Conservation (phyloP, 148 eudicot species). For the Nyssa sinensis region DNA sequence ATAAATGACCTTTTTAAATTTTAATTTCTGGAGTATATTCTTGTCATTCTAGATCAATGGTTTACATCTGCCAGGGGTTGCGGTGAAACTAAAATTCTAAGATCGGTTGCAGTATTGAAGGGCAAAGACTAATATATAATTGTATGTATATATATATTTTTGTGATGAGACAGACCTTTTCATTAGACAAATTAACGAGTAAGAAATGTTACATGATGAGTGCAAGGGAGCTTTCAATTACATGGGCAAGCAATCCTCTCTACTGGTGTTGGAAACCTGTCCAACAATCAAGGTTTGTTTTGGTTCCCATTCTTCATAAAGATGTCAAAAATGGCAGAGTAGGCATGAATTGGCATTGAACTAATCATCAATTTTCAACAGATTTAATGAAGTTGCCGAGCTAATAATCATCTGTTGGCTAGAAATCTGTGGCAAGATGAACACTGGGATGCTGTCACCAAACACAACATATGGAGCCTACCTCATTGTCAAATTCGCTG, state of each 20-base stretch:
- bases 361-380: too few species aligned
- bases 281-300: slow-evolving; percentile 21
- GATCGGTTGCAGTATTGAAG: too few species aligned
- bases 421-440: slow-evolving; percentile 43
- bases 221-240: slow-evolving; percentile 43
- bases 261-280: slow-evolving; percentile 47
- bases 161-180: slow-evolving; percentile 19
- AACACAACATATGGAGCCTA: slow-evolving; percentile 51
- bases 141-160: too few species aligned
- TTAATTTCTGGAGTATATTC: too few species aligned
- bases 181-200: slow-evolving; percentile 30
- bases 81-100: too few species aligned
- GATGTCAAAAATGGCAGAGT: too few species aligned
- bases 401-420: slow-evolving; percentile 58
- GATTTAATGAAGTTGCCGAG: slow-evolving; percentile 52
- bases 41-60: too few species aligned
- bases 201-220: slow-evolving; percentile 41
- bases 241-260: slow-evolving; percentile 29
- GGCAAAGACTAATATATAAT: too few species aligned
- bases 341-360: too few species aligned
- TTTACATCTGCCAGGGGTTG: too few species aligned
- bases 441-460: slow-evolving; percentile 26
- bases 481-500: slow-evolving; percentile 39
- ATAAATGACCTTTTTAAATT: too few species aligned
- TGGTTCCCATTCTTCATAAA: neutral